A percentile compares a stretch with the other conserved stretches of the same genome.
phyloP scores from a whole-genome alignment of 768 basidiomycete genomes.

The Macrolepiota dolichaula region DNA sequence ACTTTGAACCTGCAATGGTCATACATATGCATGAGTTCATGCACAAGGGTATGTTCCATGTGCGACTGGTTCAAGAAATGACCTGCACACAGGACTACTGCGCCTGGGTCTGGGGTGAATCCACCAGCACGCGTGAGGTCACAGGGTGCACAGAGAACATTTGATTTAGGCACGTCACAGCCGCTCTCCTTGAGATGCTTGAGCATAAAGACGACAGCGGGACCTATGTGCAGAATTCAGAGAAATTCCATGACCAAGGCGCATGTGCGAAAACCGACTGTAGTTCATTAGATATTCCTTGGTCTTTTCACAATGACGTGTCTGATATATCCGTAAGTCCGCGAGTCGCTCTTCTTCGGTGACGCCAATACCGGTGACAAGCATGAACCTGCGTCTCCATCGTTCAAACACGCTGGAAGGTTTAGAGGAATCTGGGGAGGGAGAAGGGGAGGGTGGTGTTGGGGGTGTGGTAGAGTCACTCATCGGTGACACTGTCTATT shows the following conservation, averaged over 20 bases:
- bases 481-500: conserved; percentile 19
- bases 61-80: conserved; percentile 78
- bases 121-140: conserved; percentile 72
- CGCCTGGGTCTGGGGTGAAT: conserved; percentile 73
- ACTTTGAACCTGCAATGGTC: conserved; percentile 95
- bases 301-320: conserved; percentile 60
- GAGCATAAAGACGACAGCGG: conserved; percentile 85
- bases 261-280: conserved; percentile 46
- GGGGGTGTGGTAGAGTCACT: conserved; percentile 20
- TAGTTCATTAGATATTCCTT: conserved; percentile 65
- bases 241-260: conserved; percentile 4
- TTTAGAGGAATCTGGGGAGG: conserved; percentile 17
- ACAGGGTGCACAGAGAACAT: conserved; percentile 86
- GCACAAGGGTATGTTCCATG: conserved; percentile 90
- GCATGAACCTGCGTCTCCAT: conserved; percentile 46
- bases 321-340: conserved; percentile 32
- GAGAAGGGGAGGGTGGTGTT: conserved; percentile 13
- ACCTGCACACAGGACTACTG: conserved; percentile 83
- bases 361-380: conserved; percentile 47
- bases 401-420: conserved; percentile 38
- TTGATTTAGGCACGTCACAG: conserved; percentile 63
- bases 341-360: conserved; percentile 42
- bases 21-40: conserved; percentile 94
- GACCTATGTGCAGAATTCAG: conserved; percentile 47
- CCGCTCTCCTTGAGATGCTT: conserved; percentile 81